A percentile compares a stretch with the other conserved stretches of the same genome.
phyloP scores from a whole-genome alignment of 345 rosid species.

The Citrus inodora region DNA sequence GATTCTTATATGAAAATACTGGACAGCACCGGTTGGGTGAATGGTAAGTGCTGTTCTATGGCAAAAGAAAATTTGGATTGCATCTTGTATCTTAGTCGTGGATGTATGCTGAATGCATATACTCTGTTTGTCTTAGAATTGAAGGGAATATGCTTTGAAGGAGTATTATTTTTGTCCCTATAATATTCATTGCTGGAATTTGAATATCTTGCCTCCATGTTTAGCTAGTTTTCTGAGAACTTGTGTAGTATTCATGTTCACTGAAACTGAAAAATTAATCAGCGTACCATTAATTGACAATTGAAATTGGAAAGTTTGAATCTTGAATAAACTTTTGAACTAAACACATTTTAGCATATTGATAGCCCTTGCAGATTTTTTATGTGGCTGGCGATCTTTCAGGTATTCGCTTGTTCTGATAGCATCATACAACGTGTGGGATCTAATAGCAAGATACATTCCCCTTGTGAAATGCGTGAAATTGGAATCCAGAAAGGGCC shows the following conservation, averaged over 20 bases:
- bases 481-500: constrained; percentile 63
- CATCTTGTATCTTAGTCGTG: background rate
- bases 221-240: too few species aligned
- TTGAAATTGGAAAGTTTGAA: too few species aligned
- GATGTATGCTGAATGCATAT: background rate
- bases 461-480: constrained; percentile 54
- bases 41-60: constrained; percentile 38
- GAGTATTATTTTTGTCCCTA: background rate
- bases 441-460: constrained; percentile 60
- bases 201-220: background rate
- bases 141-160: background rate
- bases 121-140: background rate
- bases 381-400: background rate
- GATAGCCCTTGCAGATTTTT: background rate
- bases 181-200: background rate
- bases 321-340: too few species aligned
- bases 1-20: constrained; percentile 76
- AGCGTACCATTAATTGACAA: too few species aligned
- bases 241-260: background rate
- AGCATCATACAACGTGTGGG: constrained; percentile 62
- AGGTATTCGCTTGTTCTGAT: constrained; percentile 76
- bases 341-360: too few species aligned
- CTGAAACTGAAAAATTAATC: background rate
- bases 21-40: constrained; percentile 58
- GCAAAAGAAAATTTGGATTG: background rate